Percentiles rank a stretch among this genome's conserved stretches.
Conservation (phyloP, 345 rosid genomes). For the Corchorus capsularis region DNA sequence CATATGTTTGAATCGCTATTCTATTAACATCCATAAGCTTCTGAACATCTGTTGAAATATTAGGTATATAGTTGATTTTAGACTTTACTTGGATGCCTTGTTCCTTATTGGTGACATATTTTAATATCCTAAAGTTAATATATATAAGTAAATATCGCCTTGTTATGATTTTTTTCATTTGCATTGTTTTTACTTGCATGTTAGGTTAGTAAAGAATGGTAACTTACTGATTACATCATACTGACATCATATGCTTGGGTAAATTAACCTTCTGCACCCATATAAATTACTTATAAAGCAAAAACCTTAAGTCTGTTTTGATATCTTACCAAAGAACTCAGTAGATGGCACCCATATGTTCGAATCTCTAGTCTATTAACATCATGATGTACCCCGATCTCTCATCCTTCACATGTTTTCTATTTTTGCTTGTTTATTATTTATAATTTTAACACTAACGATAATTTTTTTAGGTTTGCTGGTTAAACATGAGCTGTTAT, state of each 20-base stretch:
- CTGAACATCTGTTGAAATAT: not conserved
- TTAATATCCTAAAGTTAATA: too few species aligned
- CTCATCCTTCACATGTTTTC: too few species aligned
- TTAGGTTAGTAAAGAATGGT: not conserved
- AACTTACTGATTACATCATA: not conserved
- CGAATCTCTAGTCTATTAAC: too few species aligned
- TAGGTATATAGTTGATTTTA: not conserved
- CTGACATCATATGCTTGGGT: not conserved
- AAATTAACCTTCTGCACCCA: not conserved
- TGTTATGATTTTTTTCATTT: too few species aligned
- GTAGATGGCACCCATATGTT: not conserved
- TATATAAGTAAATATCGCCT: too few species aligned
- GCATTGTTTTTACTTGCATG: not conserved
- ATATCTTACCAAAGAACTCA: not conserved
- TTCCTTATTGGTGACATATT: too few species aligned
- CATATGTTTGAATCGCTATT: not conserved
- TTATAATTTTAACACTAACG: too few species aligned
- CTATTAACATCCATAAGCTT: not conserved
- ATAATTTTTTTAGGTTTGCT: too few species aligned
- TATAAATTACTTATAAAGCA: not conserved
- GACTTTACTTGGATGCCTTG: not conserved
- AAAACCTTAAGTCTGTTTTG: not conserved
- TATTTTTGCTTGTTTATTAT: too few species aligned
- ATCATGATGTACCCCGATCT: too few species aligned
- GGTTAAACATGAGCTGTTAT: too few species aligned